phyloP scores from a whole-genome alignment of 2,329 filamentous ascomycete species.

The Plectosphaerella sp. region DNA sequence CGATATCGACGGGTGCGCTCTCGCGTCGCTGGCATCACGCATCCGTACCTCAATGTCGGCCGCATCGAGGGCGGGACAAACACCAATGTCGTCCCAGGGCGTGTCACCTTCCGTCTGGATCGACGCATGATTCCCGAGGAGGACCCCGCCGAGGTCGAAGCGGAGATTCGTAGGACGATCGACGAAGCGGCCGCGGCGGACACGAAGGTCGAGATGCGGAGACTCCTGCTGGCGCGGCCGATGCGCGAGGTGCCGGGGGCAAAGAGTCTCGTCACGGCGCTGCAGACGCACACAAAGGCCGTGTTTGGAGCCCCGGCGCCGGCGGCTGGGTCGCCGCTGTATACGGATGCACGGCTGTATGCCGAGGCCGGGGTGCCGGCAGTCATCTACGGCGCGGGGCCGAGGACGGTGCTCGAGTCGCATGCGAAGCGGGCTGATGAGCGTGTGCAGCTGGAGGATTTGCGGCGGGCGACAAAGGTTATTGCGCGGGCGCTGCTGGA shows the following conservation, averaged over 20 bases:
- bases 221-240: conserved; percentile 5
- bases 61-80: conserved; percentile 10
- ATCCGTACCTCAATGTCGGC: conserved; percentile 10
- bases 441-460: conserved; percentile 6
- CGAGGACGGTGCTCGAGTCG: conserved; percentile 7
- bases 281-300: conserved; percentile 1
- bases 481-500: conserved; percentile 2
- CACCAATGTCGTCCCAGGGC: conserved; percentile 8
- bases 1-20: conserved; percentile 4
- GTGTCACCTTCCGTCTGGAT: conserved; percentile 8
- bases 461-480: conserved; percentile 4
- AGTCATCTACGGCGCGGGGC: conserved; percentile 8
- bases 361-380: conserved; percentile 8
- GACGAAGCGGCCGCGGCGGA: background rate
- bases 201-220: conserved; percentile 3
- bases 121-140: conserved; percentile 9
- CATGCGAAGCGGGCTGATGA: conserved; percentile 9
- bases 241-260: conserved; percentile 5
- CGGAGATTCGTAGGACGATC: conserved; percentile 5
- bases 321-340: conserved; percentile 5
- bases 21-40: conserved; percentile 4
- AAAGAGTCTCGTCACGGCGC: conserved; percentile 2
- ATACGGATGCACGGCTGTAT: conserved; percentile 7
- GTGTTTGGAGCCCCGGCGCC: conserved; percentile 1
- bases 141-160: conserved; percentile 3